These are phyloP conservation scores for Tothia fuscella DNA, from an alignment of 2,329 filamentous ascomycete genomes.

Conservation along the genomic window DNA sequence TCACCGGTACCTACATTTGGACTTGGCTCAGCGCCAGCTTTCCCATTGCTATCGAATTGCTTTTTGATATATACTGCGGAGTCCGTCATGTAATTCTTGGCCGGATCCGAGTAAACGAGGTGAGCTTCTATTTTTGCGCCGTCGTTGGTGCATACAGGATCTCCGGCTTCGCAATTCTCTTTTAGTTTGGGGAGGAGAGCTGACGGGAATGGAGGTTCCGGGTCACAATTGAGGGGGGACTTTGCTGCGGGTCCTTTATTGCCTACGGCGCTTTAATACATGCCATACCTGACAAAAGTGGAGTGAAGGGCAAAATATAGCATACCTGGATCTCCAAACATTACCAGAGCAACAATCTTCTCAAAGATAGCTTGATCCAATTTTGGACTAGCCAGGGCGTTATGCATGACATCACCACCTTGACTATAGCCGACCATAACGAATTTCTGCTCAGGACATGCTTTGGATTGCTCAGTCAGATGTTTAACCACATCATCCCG, in stretches of 20 bases:
- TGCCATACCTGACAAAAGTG: neutral
- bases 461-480: slow-evolving; percentile 1
- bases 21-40: slow-evolving; percentile 5
- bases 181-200: slow-evolving; percentile 2
- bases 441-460: slow-evolving; percentile 9
- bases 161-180: slow-evolving; percentile 6
- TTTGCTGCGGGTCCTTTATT: neutral
- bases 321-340: slow-evolving; percentile 9
- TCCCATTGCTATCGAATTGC: neutral
- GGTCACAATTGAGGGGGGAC: slow-evolving; percentile 1
- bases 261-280: neutral
- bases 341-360: slow-evolving; percentile 7
- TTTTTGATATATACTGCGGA: neutral
- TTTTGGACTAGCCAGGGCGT: neutral
- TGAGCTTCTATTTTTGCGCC: neutral
- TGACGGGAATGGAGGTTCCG: slow-evolving; percentile 2
- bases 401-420: slow-evolving; percentile 9
- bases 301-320: neutral
- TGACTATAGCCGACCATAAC: slow-evolving; percentile 8
- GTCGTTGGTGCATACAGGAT: slow-evolving; percentile 6
- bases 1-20: slow-evolving; percentile 2
- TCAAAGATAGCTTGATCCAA: slow-evolving; percentile 3
- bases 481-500: slow-evolving; percentile 5
- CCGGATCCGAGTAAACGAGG: slow-evolving; percentile 3
- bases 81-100: neutral